Percentiles rank a stretch among this genome's conserved stretches.
Evolutionary conservation across 1,139 yeast genomes (phyloP).

Genomic region (Taphrina flavorubra): DNA sequence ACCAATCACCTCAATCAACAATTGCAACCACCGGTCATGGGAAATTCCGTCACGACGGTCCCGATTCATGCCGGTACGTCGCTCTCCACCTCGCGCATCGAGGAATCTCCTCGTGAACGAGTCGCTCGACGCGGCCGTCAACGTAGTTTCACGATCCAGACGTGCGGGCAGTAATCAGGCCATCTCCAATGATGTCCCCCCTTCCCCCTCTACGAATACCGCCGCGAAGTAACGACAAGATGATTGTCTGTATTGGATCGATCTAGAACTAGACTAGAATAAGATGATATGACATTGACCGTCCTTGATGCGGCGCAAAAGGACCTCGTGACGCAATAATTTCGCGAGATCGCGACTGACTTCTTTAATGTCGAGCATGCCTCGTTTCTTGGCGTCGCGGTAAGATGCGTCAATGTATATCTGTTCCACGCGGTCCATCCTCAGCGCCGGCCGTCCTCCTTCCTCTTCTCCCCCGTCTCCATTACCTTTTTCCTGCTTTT

Average conservation of each 20-base stretch:
- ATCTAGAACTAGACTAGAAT: not conserved
- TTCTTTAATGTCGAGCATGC: constrained; percentile 26
- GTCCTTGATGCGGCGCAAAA: constrained; percentile 1
- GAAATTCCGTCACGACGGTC: not conserved
- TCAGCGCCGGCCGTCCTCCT: not conserved
- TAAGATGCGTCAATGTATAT: constrained; percentile 24
- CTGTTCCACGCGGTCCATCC: constrained; percentile 30
- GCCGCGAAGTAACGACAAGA: too few species aligned
- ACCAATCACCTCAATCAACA: not conserved
- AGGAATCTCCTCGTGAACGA: constrained; percentile 6
- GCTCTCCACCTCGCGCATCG: not conserved
- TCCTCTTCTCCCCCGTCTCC: too few species aligned
- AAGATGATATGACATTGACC: constrained; percentile 11
- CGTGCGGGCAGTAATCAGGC: not conserved
- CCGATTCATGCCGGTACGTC: not conserved
- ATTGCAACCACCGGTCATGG: not conserved
- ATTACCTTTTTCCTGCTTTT: too few species aligned
- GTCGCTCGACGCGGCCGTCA: constrained; percentile 15
- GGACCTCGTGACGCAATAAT: not conserved
- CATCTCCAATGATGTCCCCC: too few species aligned
- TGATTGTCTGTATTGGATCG: too few species aligned
- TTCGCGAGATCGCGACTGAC: constrained; percentile 18
- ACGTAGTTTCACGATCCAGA: constrained; percentile 16
- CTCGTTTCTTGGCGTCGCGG: constrained; percentile 32
- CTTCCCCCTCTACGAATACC: too few species aligned